Conservation (phyloP, 805 yeast genomes). For the Monosporozyma servazzii region DNA sequence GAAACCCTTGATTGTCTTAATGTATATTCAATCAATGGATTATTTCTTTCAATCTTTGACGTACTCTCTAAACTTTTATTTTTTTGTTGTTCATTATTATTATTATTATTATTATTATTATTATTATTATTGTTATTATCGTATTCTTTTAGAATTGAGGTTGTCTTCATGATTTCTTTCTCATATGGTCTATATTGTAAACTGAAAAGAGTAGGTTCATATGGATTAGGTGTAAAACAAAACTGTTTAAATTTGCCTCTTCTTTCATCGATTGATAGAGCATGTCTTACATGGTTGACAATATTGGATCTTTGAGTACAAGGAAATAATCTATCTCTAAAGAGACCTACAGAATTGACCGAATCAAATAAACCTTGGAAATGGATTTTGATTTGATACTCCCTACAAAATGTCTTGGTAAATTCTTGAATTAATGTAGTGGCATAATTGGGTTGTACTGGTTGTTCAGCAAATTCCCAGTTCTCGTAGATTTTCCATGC, state of each 20-base stretch:
- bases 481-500: conserved; percentile 56
- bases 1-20: not conserved
- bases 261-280: conserved; percentile 59
- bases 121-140: no score
- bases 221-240: conserved; percentile 38
- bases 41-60: not conserved
- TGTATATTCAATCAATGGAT: conserved; percentile 4
- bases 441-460: conserved; percentile 36
- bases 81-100: not conserved
- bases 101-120: no score
- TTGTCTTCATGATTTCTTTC: not conserved
- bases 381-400: conserved; percentile 35
- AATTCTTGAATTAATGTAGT: conserved; percentile 45
- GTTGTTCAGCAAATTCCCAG: conserved; percentile 56
- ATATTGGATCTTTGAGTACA: conserved; percentile 41
- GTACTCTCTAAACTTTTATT: not conserved
- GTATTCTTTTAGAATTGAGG: not conserved
- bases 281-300: conserved; percentile 56
- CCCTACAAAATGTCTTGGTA: conserved; percentile 43
- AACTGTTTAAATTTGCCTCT: conserved; percentile 55
- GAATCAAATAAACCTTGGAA: conserved; percentile 67
- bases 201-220: conserved; percentile 26
- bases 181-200: conserved; percentile 10
- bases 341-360: conserved; percentile 54
- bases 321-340: conserved; percentile 51